These are phyloP conservation scores for Salvia splendens DNA, from an alignment of 257 asterid genomes.

Conservation along the genomic window DNA sequence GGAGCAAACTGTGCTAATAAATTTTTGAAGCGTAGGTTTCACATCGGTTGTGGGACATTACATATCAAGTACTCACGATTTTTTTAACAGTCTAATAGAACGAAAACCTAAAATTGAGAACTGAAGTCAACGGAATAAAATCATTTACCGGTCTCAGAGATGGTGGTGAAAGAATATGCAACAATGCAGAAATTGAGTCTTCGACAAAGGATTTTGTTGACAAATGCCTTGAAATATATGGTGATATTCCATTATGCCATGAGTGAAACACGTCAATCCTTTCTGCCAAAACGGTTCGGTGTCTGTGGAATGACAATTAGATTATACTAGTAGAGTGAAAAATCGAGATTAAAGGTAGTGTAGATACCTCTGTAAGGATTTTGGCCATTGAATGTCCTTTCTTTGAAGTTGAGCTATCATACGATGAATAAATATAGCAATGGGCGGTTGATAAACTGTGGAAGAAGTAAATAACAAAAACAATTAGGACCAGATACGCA, in stretches of 20 bases:
- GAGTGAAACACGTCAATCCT: conserved; percentile 71
- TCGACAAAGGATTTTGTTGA: conserved; percentile 76
- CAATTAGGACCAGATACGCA: conserved; percentile 25
- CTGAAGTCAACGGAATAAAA: conserved; percentile 25
- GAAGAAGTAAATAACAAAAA: conserved; percentile 33
- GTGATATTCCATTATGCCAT: conserved; percentile 75
- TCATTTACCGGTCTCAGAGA: conserved; percentile 80
- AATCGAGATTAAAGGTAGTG: conserved; percentile 24
- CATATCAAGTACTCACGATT: conserved; percentile 2
- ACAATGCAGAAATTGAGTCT: conserved; percentile 71
- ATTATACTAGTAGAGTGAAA: conserved; percentile 18
- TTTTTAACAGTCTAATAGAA: conserved; percentile 4
- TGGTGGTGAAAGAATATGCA: conserved; percentile 89
- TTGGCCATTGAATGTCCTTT: conserved; percentile 91
- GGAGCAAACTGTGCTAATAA: background rate
- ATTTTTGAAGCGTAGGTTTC: background rate
- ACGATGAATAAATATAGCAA: conserved; percentile 68
- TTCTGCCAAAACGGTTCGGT: conserved; percentile 62
- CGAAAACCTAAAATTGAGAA: conserved; percentile 15
- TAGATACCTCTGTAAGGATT: conserved; percentile 80
- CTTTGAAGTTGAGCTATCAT: conserved; percentile 75
- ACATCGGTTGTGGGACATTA: background rate
- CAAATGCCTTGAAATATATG: conserved; percentile 86
- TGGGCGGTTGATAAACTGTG: conserved; percentile 88
- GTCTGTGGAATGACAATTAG: conserved; percentile 46